Percentiles rank a stretch among this genome's conserved stretches.
Evolutionary conservation across 1,139 yeast genomes (phyloP).

Genomic region (Saccharomyces pastorianus): DNA sequence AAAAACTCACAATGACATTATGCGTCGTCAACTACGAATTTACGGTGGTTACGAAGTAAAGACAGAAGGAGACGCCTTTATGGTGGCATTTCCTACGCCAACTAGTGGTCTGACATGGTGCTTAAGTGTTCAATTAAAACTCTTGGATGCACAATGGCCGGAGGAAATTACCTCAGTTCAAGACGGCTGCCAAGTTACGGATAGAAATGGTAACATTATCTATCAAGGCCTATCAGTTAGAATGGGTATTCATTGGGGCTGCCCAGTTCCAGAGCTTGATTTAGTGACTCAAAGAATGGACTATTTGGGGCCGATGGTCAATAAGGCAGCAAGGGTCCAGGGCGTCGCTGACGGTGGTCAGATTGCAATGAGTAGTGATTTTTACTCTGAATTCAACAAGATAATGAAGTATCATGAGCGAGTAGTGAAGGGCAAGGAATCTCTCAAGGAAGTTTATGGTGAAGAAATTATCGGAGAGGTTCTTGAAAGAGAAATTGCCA

Average conservation of each 20-base stretch:
- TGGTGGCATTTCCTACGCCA: conserved; percentile 94
- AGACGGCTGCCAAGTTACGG: conserved; percentile 77
- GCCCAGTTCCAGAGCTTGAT: conserved; percentile 93
- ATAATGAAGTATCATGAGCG: conserved; percentile 48
- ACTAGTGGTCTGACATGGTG: conserved; percentile 91
- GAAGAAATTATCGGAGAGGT: conserved; percentile 54
- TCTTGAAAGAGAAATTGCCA: conserved; percentile 57
- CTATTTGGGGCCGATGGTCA: conserved; percentile 97
- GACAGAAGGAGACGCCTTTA: conserved; percentile 98
- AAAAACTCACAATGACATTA: conserved; percentile 82
- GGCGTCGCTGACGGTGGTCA: conserved; percentile 99
- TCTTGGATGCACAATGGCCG: conserved; percentile 90
- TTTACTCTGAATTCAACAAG: conserved; percentile 59
- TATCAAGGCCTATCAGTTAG: conserved; percentile 89
- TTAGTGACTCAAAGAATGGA: conserved; percentile 96
- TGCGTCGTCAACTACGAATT: conserved; percentile 87
- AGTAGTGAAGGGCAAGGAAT: conserved; percentile 35
- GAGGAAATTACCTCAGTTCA: conserved; percentile 77
- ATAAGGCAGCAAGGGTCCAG: conserved; percentile 86
- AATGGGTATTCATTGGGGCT: conserved; percentile 98
- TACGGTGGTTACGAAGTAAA: conserved; percentile 97
- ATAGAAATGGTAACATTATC: conserved; percentile 51
- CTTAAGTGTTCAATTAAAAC: conserved; percentile 80
- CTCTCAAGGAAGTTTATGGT: conserved; percentile 53
- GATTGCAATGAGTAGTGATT: conserved; percentile 77